A percentile compares a stretch with the other conserved stretches of the same genome.
Conservation (phyloP, 495 filamentous ascomycete species). For the Aspergillus saccharolyticus region DNA sequence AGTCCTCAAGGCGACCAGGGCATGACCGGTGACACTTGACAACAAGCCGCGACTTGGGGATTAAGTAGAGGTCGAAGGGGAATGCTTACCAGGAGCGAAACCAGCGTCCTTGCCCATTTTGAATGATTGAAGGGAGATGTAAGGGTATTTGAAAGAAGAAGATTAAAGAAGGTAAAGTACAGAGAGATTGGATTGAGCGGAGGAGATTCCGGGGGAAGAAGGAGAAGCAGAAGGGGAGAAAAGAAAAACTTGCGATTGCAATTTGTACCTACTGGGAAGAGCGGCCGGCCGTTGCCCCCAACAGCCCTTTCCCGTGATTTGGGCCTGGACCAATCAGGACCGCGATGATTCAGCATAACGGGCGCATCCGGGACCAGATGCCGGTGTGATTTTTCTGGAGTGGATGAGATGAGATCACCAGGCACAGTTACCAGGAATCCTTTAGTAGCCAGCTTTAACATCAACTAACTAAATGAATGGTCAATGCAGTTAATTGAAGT, state of each 20-base stretch:
- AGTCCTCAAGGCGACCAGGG: background rate
- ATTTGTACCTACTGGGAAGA: conserved; percentile 29
- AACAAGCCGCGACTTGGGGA: conserved; percentile 1
- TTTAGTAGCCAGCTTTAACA: too few relatives aligned
- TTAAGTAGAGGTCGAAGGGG: conserved; percentile 11
- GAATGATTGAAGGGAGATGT: conserved; percentile 24
- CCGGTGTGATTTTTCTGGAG: conserved; percentile 12
- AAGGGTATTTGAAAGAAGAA: conserved; percentile 19
- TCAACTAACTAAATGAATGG: too few relatives aligned
- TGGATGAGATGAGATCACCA: background rate
- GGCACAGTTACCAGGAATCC: too few relatives aligned
- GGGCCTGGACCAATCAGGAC: conserved; percentile 32
- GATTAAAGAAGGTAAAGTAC: conserved; percentile 33
- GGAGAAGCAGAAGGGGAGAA: conserved; percentile 15
- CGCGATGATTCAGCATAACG: conserved; percentile 35
- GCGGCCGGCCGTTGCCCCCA: conserved; percentile 23
- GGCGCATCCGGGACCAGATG: conserved; percentile 31
- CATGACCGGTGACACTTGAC: background rate
- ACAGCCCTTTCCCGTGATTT: conserved; percentile 34
- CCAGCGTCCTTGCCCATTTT: conserved; percentile 44
- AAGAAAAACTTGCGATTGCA: conserved; percentile 32
- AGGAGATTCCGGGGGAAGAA: conserved; percentile 10
- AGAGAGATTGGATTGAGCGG: conserved; percentile 23
- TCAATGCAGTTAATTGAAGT: background rate
- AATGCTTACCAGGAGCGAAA: conserved; percentile 43